Evolutionary conservation across 768 basidiomycete genomes (phyloP), one percentile per base, ranked within the genome.

Genomic region (Multifurca ochricompacta): DNA sequence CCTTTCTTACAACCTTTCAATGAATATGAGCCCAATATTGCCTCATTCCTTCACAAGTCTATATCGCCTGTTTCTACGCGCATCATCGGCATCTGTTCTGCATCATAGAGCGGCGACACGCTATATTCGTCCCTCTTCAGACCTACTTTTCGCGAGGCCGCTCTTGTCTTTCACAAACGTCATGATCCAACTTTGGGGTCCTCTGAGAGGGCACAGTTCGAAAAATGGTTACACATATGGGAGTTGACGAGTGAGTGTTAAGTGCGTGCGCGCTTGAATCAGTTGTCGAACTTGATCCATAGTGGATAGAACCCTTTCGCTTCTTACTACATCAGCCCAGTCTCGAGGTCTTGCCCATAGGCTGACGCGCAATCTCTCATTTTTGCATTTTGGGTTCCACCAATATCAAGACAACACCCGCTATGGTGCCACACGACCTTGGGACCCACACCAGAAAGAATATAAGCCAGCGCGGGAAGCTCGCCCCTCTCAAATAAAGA

Each of bases 261-360:
- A 13, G 40, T 54, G 10, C 14, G 11, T 19, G 14, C 18, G n/a
- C n/a, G n/a, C 4, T 23, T 27, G 19, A 16, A 8, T 25, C 27
- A 27, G 21, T 32, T 13, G 3, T 36, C 39, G 36, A 31, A 34
- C 16, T 14, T 41, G 35, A 45, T 41, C 34, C 9, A 34, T 55
- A 90, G 87, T 86, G 67, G 85, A 89, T 62, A 76, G 74, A 54
- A 87, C 85, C 0, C 72, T 89, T 36, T 72, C 73, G 30, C 59
- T 89, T 8, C 65, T 89, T 42, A 75, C 79, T 67, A 78, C 73
- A 25, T 82, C 87, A n/a, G 76, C 78, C 3, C 71, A 73, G 53
- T 76, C 79, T 31, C 77, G 83, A 25, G 87, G 87, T 13, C 67
- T 85, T 13, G 66, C 85, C 10, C 82, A 86, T 63, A 70, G 69